A percentile compares a stretch with the other conserved stretches of the same genome.
Conservation (phyloP, 164 flowering plant genomes). For the Kalanchoe fedtschenkoi region DNA sequence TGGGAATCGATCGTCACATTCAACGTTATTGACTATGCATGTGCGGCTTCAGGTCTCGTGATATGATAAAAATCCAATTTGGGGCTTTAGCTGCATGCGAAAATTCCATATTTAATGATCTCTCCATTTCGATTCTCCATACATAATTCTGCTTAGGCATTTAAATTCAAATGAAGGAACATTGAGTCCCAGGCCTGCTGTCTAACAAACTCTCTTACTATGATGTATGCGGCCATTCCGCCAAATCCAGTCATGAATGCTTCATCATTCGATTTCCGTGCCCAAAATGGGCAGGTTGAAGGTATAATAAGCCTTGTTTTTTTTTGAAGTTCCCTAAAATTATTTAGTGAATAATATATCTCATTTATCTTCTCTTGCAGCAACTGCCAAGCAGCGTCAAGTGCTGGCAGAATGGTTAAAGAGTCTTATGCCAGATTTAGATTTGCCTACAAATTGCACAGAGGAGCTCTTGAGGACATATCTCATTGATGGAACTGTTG, state of each 20-base stretch:
- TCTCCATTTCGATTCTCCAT: too few species aligned
- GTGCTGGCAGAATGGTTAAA: constrained; percentile 60
- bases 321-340: background rate
- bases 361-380: background rate
- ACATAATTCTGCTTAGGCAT: too few species aligned
- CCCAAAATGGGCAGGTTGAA: background rate
- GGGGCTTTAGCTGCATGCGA: too few species aligned
- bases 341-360: background rate
- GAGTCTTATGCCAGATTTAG: constrained; percentile 29
- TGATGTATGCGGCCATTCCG: background rate
- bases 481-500: constrained; percentile 51
- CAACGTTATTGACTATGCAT: too few species aligned
- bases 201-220: background rate
- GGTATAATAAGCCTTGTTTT: background rate
- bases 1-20: too few species aligned
- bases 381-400: constrained; percentile 29
- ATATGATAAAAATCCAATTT: too few species aligned
- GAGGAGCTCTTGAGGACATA: constrained; percentile 60
- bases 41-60: too few species aligned
- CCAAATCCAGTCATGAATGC: background rate
- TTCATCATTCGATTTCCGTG: background rate
- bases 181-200: background rate
- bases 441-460: constrained; percentile 46
- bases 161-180: too few species aligned
- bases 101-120: too few species aligned